phyloP scores from a whole-genome alignment of 163 green algal species.

The Scenedesmus sp. region DNA sequence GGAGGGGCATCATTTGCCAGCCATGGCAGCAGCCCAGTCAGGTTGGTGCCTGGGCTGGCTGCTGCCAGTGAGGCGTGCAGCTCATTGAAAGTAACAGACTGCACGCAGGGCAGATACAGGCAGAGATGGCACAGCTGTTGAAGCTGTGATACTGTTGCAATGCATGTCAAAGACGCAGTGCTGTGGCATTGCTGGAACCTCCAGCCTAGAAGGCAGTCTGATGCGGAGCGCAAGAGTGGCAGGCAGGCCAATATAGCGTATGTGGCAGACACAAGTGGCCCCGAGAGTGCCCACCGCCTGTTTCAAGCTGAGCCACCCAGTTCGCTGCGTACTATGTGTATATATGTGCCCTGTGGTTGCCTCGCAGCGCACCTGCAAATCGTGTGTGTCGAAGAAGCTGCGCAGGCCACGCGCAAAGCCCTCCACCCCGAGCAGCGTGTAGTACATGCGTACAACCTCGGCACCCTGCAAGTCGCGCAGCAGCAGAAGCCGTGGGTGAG shows the following conservation, averaged over 20 bases:
- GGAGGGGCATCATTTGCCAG: background rate
- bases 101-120: background rate
- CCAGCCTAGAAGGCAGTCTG: too few species aligned
- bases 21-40: slow-evolving; percentile 11
- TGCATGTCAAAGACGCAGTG: too few species aligned
- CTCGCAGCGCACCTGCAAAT: slow-evolving; percentile 56
- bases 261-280: too few species aligned
- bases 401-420: slow-evolving; percentile 90
- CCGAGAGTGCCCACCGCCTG: too few species aligned
- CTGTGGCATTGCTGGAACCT: too few species aligned
- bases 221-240: too few species aligned
- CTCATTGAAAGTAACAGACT: background rate
- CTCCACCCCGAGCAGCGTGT: slow-evolving; percentile 86
- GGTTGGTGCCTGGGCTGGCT: background rate
- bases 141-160: too few species aligned
- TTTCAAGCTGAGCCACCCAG: too few species aligned
- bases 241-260: too few species aligned
- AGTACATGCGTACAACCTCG: slow-evolving; percentile 92
- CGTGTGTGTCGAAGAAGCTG: slow-evolving; percentile 90
- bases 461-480: slow-evolving; percentile 55
- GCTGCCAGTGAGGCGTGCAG: background rate
- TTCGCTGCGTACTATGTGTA: too few species aligned
- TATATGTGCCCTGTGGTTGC: too few species aligned
- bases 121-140: background rate
- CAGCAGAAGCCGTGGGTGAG: background rate